phyloP scores from a whole-genome alignment of 2,329 filamentous ascomycete species.

The Penicillium palitans region DNA sequence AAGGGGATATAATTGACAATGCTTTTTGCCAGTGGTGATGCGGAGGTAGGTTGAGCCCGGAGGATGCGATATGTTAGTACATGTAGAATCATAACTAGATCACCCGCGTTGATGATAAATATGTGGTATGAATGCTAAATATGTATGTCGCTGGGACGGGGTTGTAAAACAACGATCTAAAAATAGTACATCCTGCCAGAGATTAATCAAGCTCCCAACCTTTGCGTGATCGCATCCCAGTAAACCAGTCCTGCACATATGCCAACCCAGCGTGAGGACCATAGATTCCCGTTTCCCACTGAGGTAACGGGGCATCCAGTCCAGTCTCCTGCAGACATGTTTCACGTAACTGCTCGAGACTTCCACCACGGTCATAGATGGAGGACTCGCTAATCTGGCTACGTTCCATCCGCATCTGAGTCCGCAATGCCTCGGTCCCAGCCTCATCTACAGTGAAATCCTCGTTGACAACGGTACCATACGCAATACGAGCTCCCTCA shows the following conservation, averaged over 20 bases:
- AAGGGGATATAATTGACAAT: not conserved
- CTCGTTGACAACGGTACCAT: slow-evolving; percentile 49
- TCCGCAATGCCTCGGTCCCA: slow-evolving; percentile 41
- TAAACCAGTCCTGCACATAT: slow-evolving; percentile 51
- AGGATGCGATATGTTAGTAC: too few species aligned
- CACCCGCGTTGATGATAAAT: too few species aligned
- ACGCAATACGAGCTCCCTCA: slow-evolving; percentile 46
- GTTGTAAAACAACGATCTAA: too few species aligned
- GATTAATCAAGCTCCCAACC: slow-evolving; percentile 12
- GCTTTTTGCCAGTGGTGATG: too few species aligned
- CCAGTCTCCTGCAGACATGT: slow-evolving; percentile 47
- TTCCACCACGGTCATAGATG: slow-evolving; percentile 48
- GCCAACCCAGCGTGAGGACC: slow-evolving; percentile 48
- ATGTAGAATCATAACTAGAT: too few species aligned
- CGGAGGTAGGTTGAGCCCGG: too few species aligned
- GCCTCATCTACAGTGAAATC: slow-evolving; percentile 40
- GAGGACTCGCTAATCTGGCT: slow-evolving; percentile 20
- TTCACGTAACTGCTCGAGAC: slow-evolving; percentile 41
- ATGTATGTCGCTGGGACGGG: too few species aligned
- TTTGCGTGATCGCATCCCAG: slow-evolving; percentile 16
- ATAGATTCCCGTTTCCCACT: slow-evolving; percentile 49
- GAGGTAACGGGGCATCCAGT: slow-evolving; percentile 43
- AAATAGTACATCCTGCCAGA: not conserved
- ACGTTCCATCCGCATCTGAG: slow-evolving; percentile 32
- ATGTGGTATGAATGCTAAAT: too few species aligned